Evolutionary conservation across 2,329 filamentous ascomycete species (phyloP).

Genomic region (Ophiostoma montium): DNA sequence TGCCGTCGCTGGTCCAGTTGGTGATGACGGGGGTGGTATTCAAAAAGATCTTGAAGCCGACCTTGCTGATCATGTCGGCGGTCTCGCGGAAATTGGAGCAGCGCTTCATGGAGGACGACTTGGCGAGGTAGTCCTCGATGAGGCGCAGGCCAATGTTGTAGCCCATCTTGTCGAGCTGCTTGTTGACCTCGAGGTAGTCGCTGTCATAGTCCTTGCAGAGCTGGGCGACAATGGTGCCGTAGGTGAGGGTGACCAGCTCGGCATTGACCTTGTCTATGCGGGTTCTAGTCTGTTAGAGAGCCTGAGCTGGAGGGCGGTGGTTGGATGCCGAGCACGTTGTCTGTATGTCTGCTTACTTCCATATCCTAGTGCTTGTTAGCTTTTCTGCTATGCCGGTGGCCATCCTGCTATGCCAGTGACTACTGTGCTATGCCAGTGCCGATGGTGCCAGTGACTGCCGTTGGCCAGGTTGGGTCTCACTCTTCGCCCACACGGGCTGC

Average conservation of each 20-base stretch:
- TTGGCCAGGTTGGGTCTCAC: conserved; percentile 23
- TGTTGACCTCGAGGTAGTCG: conserved; percentile 92
- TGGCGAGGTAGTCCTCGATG: conserved; percentile 95
- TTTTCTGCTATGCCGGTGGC: background rate
- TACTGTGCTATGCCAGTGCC: too few relatives aligned
- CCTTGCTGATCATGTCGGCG: conserved; percentile 86
- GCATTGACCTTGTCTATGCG: conserved; percentile 96
- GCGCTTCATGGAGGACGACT: conserved; percentile 75
- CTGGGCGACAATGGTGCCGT: conserved; percentile 93
- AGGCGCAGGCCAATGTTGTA: conserved; percentile 94
- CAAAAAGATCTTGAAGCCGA: conserved; percentile 98
- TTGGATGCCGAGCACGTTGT: background rate
- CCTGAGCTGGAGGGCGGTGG: background rate
- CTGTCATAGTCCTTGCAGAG: conserved; percentile 92
- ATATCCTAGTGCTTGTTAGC: conserved; percentile 45
- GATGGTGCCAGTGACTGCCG: too few relatives aligned
- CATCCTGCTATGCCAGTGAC: too few relatives aligned
- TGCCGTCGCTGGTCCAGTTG: conserved; percentile 92
- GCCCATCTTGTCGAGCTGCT: conserved; percentile 96
- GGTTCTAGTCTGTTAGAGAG: conserved; percentile 42
- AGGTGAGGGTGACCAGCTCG: conserved; percentile 91
- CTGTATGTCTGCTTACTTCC: conserved; percentile 56
- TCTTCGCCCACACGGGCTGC: conserved; percentile 48
- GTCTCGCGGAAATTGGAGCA: conserved; percentile 92
- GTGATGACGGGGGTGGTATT: conserved; percentile 89